These are phyloP conservation scores for Diutina sp. DNA, from an alignment of 1,139 yeast genomes.

Conservation along the genomic window DNA sequence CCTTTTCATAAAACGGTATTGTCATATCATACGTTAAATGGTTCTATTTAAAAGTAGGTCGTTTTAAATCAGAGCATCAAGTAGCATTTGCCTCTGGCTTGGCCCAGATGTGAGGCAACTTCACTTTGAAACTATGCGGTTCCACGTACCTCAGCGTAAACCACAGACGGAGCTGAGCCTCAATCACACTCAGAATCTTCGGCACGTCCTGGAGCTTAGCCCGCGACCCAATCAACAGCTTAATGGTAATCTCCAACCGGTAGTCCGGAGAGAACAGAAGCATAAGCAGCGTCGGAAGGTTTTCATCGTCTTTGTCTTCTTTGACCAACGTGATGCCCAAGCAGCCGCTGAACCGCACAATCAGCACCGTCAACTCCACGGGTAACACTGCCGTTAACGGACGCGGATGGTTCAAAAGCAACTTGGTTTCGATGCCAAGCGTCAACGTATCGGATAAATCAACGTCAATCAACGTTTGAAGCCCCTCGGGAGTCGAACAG, in stretches of 20 bases:
- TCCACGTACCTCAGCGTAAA: conserved; percentile 87
- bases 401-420: conserved; percentile 75
- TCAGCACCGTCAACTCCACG: conserved; percentile 69
- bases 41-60: too few relatives aligned
- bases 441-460: conserved; percentile 86
- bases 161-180: conserved; percentile 75
- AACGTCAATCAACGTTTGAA: conserved; percentile 90
- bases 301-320: conserved; percentile 26
- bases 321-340: conserved; percentile 66
- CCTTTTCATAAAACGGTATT: too few relatives aligned
- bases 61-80: too few relatives aligned
- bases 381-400: conserved; percentile 81
- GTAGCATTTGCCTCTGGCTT: neutral
- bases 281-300: conserved; percentile 47
- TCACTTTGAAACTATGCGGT: conserved; percentile 79
- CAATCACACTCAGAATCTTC: conserved; percentile 75
- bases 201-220: conserved; percentile 92
- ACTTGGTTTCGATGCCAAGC: conserved; percentile 74
- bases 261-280: conserved; percentile 89
- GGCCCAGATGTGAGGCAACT: conserved; percentile 86
- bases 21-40: too few relatives aligned
- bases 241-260: conserved; percentile 72
- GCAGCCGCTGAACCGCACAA: conserved; percentile 89
- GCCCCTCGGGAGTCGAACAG: conserved; percentile 40
- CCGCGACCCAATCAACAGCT: conserved; percentile 82